Evolutionary conservation across 495 filamentous ascomycete genomes (phyloP), one percentile per base, ranked within the genome.

Genomic region (Xylaria intraflava): DNA sequence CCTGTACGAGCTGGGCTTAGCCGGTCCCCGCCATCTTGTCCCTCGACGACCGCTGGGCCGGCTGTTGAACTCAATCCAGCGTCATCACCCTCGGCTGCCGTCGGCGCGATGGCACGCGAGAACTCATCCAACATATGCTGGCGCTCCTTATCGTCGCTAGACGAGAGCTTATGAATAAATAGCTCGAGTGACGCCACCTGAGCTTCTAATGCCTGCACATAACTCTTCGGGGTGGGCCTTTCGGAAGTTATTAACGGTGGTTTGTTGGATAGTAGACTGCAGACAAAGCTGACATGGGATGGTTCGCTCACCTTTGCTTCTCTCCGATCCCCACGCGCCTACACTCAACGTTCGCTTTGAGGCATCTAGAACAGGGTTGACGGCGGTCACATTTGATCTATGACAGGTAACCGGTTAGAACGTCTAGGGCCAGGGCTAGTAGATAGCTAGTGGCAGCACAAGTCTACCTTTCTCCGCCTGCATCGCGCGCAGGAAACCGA

Each of bases 321-420:
- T 67, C 62, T 1, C 60, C 63, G 10, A 35, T 50, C 1, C 63
- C 60, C 1, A 61, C 56, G 41, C 50, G 58, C 4, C 57, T 53
- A 33, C 65, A 68, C 27, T 68, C 59, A 0, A 56, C 58, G 9
- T 59, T 56, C 14, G 59, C 61, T 45, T 66, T 66, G 14, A 35
- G 35, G 42, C 65, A 68, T 41, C 45, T 51, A 0, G 48, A 50
- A 30, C 65, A 68, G 12, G 65, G 65, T 26, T 59, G 57, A 9
- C 47, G 50, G 14, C 61, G 58, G 31, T 66, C 61, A 49, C 65
- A 68, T 57, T 66, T 68, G 23, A 66, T 62, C 63, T 68, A 31
- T 17, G 14, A 19, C 20, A 1, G 17, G 27, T 33, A 17, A 3
- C 10, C 5, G 14, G 50, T 53, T 29, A 53, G 50, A 44, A 26